phyloP scores from a whole-genome alignment of 371 early-diverging fungal species.

The Smittium mucronatum region DNA sequence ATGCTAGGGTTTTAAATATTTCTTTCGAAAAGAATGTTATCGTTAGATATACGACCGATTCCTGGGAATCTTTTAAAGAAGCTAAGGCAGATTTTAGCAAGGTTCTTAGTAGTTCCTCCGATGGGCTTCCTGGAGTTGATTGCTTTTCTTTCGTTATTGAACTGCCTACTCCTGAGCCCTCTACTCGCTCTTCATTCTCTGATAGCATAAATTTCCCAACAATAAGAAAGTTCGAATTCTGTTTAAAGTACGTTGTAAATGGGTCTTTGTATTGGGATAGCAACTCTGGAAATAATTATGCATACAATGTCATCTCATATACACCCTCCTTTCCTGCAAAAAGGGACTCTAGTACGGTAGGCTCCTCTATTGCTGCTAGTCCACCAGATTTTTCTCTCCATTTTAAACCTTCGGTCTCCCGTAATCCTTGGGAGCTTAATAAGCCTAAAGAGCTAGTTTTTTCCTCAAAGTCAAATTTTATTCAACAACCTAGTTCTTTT shows the following conservation, averaged over 20 bases:
- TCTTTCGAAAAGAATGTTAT: constrained; percentile 60
- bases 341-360: neutral
- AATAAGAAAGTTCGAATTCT: constrained; percentile 26
- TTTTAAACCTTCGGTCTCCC: neutral
- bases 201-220: neutral
- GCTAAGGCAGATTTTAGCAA: constrained; percentile 24
- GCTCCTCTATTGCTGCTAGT: neutral
- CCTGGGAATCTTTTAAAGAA: constrained; percentile 52
- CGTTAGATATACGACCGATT: constrained; percentile 51
- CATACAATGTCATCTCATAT: constrained; percentile 14
- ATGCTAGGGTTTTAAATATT: constrained; percentile 52
- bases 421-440: neutral
- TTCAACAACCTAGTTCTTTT: neutral
- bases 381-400: neutral
- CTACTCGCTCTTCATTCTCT: neutral
- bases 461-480: neutral
- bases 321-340: neutral
- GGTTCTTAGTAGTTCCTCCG: constrained; percentile 13
- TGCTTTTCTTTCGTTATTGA: constrained; percentile 30
- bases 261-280: constrained; percentile 69
- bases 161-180: neutral
- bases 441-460: neutral
- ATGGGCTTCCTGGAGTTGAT: constrained; percentile 25
- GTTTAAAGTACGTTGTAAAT: constrained; percentile 42
- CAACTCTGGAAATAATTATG: constrained; percentile 55